phyloP scores from a whole-genome alignment of 371 early-diverging fungal genomes.

The Nematocida sp. region DNA sequence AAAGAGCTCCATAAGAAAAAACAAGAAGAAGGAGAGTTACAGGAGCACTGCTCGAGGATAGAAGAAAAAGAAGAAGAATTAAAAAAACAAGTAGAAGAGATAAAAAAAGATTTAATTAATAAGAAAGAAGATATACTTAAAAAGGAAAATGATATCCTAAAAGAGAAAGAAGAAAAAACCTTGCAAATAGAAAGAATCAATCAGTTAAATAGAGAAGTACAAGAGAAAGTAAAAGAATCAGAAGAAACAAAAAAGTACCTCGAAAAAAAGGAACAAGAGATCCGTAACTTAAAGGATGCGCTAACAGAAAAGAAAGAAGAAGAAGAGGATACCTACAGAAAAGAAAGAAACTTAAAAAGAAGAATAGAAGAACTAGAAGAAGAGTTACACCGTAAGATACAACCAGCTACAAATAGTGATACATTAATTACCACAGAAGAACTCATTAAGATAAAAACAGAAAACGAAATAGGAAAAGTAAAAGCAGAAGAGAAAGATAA shows the following conservation, averaged over 20 bases:
- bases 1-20: background rate
- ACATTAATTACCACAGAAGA: constrained; percentile 20
- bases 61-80: background rate
- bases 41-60: background rate
- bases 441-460: constrained; percentile 12
- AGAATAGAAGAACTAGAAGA: constrained; percentile 18
- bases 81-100: background rate
- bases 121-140: background rate
- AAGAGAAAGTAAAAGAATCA: background rate
- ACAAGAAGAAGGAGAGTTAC: background rate
- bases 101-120: background rate
- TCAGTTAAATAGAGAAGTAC: background rate
- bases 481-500: constrained; percentile 49
- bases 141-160: no score
- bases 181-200: background rate
- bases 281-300: background rate
- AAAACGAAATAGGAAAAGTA: constrained; percentile 50
- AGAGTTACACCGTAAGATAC: background rate
- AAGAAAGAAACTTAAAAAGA: constrained; percentile 39
- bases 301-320: constrained; percentile 6
- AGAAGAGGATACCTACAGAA: constrained; percentile 34
- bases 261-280: constrained; percentile 16
- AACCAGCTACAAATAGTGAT: background rate
- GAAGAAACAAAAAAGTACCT: constrained; percentile 5
- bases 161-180: background rate